Evolutionary conservation across 2,329 filamentous ascomycete species (phyloP).

Genomic region (Neophaeococcomyces aloes): DNA sequence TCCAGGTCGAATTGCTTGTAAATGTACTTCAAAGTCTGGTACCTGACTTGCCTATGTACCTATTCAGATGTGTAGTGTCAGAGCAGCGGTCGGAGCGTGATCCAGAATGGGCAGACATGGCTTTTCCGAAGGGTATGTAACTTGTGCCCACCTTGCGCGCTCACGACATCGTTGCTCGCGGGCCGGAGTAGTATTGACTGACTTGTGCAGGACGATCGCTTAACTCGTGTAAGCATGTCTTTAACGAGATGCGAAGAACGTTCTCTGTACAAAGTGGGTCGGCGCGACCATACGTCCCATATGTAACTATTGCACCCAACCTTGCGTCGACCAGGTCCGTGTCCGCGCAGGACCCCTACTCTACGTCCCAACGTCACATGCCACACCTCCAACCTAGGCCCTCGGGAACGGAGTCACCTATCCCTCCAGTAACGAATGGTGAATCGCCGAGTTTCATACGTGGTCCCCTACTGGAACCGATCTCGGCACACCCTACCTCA

Average conservation of each 20-base stretch:
- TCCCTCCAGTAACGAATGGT: conserved; percentile 17
- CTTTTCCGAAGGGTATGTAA: conserved; percentile 21
- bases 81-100: conserved; percentile 13
- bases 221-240: conserved; percentile 16
- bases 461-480: conserved; percentile 12
- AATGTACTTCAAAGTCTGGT: conserved; percentile 18
- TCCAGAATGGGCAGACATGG: conserved; percentile 19
- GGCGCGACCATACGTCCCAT: conserved; percentile 10
- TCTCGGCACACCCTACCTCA: conserved; percentile 13
- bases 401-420: conserved; percentile 17
- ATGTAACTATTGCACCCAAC: conserved; percentile 1
- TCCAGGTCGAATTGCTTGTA: conserved; percentile 19
- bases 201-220: conserved; percentile 18
- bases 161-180: too few species aligned
- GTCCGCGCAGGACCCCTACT: background rate
- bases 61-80: conserved; percentile 15
- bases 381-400: conserved; percentile 17
- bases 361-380: conserved; percentile 10
- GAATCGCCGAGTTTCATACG: conserved; percentile 16
- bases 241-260: conserved; percentile 12
- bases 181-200: conserved; percentile 7
- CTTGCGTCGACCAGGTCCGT: background rate
- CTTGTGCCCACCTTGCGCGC: background rate
- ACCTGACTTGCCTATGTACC: conserved; percentile 16
- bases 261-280: conserved; percentile 8